Conservation (phyloP, 148 eudicot genomes). For the Agrostemma githago region DNA sequence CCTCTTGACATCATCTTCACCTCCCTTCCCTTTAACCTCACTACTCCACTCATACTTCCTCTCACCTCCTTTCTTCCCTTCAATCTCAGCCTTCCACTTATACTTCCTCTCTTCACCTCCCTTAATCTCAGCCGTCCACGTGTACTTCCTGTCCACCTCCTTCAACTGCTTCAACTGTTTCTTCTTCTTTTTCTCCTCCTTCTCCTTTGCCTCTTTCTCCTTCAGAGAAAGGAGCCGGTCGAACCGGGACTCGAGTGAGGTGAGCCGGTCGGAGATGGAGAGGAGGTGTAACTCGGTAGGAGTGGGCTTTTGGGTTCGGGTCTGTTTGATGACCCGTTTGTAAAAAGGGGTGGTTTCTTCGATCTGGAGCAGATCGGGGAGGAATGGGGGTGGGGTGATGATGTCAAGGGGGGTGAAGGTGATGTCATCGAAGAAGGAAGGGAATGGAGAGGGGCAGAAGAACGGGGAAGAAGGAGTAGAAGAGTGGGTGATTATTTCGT, state of each 20-base stretch:
- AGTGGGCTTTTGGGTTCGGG: constrained; percentile 14
- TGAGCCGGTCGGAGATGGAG: constrained; percentile 55
- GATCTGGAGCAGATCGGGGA: constrained; percentile 28
- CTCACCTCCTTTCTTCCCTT: constrained; percentile 38
- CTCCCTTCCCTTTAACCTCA: constrained; percentile 57
- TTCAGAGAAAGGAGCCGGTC: constrained; percentile 34
- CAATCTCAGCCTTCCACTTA: constrained; percentile 59
- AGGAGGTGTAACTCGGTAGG: constrained; percentile 40
- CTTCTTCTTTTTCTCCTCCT: constrained; percentile 6
- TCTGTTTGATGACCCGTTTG: constrained; percentile 28
- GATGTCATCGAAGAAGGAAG: constrained; percentile 16
- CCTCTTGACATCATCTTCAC: constrained; percentile 33
- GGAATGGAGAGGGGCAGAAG: constrained; percentile 11
- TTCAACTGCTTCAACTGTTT: constrained; percentile 8
- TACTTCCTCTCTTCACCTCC: constrained; percentile 40
- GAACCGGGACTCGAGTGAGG: constrained; percentile 55
- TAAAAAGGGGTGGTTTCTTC: constrained; percentile 21
- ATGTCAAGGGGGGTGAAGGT: constrained; percentile 30
- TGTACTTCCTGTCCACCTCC: constrained; percentile 38
- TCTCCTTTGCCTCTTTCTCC: constrained; percentile 24
- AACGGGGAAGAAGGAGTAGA: constrained; percentile 4
- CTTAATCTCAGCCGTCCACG: constrained; percentile 39
- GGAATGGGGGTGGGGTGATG: constrained; percentile 4
- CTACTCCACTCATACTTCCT: constrained; percentile 60
- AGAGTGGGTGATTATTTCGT: constrained; percentile 24